Conservation (phyloP, 176 grass and related monocot genomes). For the Phoenix roebelenii region DNA sequence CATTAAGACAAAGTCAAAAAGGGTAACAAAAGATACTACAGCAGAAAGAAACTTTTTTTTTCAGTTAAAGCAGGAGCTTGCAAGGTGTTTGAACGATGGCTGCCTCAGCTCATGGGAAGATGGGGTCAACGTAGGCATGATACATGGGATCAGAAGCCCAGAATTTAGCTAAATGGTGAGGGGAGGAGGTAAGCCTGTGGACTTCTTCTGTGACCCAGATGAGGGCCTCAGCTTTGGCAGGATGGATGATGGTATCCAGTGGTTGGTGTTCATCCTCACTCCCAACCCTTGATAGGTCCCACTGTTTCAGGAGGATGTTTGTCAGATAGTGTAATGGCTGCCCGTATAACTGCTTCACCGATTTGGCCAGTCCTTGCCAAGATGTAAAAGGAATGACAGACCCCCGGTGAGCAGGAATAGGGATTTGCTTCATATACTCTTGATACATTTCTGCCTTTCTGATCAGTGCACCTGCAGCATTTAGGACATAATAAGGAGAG, state of each 20-base stretch:
- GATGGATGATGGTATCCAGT: constrained; percentile 63
- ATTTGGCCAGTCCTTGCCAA: constrained; percentile 64
- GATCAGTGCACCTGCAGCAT: constrained; percentile 63
- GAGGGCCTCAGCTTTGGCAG: constrained; percentile 59
- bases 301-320: constrained; percentile 56
- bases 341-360: constrained; percentile 58
- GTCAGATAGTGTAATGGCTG: constrained; percentile 88
- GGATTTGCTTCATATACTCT: constrained; percentile 73
- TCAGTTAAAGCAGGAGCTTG: neutral
- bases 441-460: constrained; percentile 89
- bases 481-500: constrained; percentile 16
- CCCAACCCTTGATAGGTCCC: constrained; percentile 59
- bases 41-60: neutral
- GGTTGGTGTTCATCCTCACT: constrained; percentile 30
- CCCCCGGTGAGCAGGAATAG: constrained; percentile 38
- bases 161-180: constrained; percentile 40
- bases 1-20: too few species aligned
- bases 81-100: neutral
- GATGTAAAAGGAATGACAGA: constrained; percentile 66
- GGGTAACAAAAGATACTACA: too few species aligned
- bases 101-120: constrained; percentile 23
- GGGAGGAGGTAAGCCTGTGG: constrained; percentile 52
- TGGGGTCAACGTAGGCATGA: constrained; percentile 58
- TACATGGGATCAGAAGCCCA: constrained; percentile 66
- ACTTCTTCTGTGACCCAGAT: constrained; percentile 72